phyloP scores from a whole-genome alignment of 768 basidiomycete species.

The Sutorius australiensis region DNA sequence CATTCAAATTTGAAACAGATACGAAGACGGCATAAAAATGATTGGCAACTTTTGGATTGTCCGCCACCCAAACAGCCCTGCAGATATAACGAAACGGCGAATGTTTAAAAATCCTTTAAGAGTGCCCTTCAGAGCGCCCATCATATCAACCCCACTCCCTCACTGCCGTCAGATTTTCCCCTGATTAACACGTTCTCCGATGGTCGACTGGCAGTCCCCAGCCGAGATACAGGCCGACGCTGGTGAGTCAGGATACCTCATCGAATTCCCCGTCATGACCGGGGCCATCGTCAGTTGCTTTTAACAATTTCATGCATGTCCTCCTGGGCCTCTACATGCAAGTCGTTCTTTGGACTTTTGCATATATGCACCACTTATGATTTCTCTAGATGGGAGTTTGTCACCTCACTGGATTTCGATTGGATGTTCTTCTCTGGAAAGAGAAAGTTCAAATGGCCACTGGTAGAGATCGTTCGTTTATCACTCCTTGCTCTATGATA shows the following conservation, averaged over 20 bases:
- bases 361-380: slow-evolving; percentile 7
- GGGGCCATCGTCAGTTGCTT: slow-evolving; percentile 20
- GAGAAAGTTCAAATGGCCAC: slow-evolving; percentile 61
- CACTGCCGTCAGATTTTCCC: slow-evolving; percentile 1
- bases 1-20: neutral
- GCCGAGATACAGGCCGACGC: slow-evolving; percentile 46
- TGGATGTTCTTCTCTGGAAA: slow-evolving; percentile 57
- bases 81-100: slow-evolving; percentile 9
- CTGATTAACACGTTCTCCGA: slow-evolving; percentile 19
- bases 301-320: slow-evolving; percentile 55
- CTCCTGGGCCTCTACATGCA: slow-evolving; percentile 60
- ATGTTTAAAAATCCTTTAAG: slow-evolving; percentile 6
- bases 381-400: slow-evolving; percentile 59
- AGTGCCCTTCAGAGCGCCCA: neutral
- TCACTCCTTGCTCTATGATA: neutral
- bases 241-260: slow-evolving; percentile 30
- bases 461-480: slow-evolving; percentile 38
- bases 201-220: slow-evolving; percentile 58
- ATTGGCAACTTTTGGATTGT: neutral
- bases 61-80: slow-evolving; percentile 20
- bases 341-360: slow-evolving; percentile 18
- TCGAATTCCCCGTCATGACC: slow-evolving; percentile 5
- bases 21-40: neutral
- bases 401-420: slow-evolving; percentile 59
- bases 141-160: slow-evolving; percentile 1